These are phyloP conservation scores for Diaporthe australafricana DNA, from an alignment of 2,329 filamentous ascomycete genomes.

Conservation along the genomic window DNA sequence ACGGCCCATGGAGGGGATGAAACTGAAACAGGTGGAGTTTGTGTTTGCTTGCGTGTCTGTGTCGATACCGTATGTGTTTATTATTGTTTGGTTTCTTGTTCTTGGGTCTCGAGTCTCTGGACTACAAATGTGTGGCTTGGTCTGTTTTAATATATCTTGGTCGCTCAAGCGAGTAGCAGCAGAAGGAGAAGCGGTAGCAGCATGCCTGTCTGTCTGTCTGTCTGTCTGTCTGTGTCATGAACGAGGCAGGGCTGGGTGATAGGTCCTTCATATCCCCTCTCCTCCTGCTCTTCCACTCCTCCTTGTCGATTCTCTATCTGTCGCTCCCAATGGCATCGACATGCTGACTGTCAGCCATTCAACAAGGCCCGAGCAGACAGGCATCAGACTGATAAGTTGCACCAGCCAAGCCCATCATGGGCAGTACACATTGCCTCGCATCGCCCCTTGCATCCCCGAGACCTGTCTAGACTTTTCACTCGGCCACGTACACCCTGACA, in stretches of 20 bases:
- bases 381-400: neutral
- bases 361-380: neutral
- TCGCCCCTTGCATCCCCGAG: neutral
- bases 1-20: neutral
- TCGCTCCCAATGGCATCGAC: neutral
- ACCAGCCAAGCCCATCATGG: neutral
- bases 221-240: neutral
- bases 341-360: slow-evolving; percentile 23
- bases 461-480: neutral
- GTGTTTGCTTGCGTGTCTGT: no score
- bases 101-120: no score
- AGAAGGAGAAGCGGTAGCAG: no score
- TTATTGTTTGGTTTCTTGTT: neutral
- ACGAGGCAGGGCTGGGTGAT: neutral
- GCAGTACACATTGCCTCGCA: neutral
- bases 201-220: neutral
- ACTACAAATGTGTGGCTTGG: neutral
- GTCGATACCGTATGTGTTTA: neutral
- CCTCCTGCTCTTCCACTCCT: neutral
- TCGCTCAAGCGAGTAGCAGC: neutral
- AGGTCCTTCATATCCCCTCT: neutral
- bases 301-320: no score
- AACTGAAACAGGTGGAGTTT: neutral
- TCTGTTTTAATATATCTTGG: neutral
- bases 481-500: slow-evolving; percentile 21